Evolutionary conservation across 352 stramenopile species (phyloP), one percentile per base, ranked within the genome.

Genomic region (Phytophthora hybrid): DNA sequence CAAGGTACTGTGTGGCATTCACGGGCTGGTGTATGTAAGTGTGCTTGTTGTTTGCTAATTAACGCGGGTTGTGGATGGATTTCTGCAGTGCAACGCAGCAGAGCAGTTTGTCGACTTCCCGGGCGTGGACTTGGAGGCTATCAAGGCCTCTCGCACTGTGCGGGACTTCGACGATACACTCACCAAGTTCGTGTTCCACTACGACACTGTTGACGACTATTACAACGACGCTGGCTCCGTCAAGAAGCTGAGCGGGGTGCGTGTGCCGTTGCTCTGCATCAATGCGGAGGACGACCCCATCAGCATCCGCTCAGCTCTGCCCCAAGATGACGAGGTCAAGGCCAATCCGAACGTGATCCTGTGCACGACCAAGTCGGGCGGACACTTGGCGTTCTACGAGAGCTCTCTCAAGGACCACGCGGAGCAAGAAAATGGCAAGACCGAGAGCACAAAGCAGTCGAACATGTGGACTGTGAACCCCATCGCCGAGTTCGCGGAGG

Each of bases 341-440:
- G 71, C 73, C 14, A 95, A 91, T 60, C 66, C 78, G 5, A 84
- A 90, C 21, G 72, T 93, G 47, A 88, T 95, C 39, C 66, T 95
- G 34, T 89, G 77, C 31, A 79, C 84, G 34, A 95, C 89, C 31
- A 82, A 89, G 31, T 75, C 61, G 5, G 87, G 89, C 44, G 87
- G 87, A 18, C 89, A 93, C 70, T 75, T 95, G 57, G 85, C 73
- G 0, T 95, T 93, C 59, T 94, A 90, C 60, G 78, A 91, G 57
- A 76, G 67, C 57, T 82, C 55, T 14, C 49, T 73, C 21, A 69
- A 74, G 21, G 53, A 59, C 44, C 23, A 31, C 19, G 23, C 29
- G 10, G 58, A 79, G 11, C 39, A 55, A 49, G 60, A 63, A 41
- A 51, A 57, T 14, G 58, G 32, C 44, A 68, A 76, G 16, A 34